Conservation (phyloP, 805 yeast species). For the Ogataea dorogensis region DNA sequence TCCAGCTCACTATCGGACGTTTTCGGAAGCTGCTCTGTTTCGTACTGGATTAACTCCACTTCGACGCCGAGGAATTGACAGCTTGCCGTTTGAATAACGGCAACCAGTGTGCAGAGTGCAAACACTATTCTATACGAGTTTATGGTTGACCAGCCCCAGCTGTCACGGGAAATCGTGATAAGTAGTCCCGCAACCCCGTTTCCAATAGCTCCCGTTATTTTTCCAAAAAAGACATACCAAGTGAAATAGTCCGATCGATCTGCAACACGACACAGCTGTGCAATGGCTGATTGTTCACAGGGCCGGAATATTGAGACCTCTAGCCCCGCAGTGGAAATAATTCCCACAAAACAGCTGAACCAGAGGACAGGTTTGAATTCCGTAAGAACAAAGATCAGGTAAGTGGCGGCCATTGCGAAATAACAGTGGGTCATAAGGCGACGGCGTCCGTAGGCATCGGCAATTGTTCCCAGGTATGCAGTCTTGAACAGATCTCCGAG, state of each 20-base stretch:
- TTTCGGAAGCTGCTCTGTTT: background rate
- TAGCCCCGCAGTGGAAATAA: slow-evolving; percentile 57
- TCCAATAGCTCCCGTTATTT: slow-evolving; percentile 47
- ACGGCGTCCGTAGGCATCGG: slow-evolving; percentile 49
- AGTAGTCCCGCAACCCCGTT: slow-evolving; percentile 40
- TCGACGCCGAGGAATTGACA: slow-evolving; percentile 10
- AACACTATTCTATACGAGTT: slow-evolving; percentile 36
- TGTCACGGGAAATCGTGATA: slow-evolving; percentile 23
- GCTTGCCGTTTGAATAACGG: slow-evolving; percentile 15
- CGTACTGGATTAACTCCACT: slow-evolving; percentile 8
- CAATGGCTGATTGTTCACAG: slow-evolving; percentile 52
- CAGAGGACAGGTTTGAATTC: slow-evolving; percentile 37
- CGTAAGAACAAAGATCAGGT: slow-evolving; percentile 37
- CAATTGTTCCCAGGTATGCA: slow-evolving; percentile 42
- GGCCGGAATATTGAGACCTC: slow-evolving; percentile 61
- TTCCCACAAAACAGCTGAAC: slow-evolving; percentile 44
- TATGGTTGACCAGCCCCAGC: slow-evolving; percentile 23
- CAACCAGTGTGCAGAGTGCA: slow-evolving; percentile 26
- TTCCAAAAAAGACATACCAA: slow-evolving; percentile 54
- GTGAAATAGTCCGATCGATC: slow-evolving; percentile 54
- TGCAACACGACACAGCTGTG: slow-evolving; percentile 42
- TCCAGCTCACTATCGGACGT: slow-evolving; percentile 32
- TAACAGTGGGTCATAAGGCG: slow-evolving; percentile 41
- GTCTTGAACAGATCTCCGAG: slow-evolving; percentile 53
- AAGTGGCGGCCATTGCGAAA: slow-evolving; percentile 42